These are phyloP conservation scores for Venturia carpophila DNA, from an alignment of 2,329 filamentous ascomycete genomes.

Conservation along the genomic window DNA sequence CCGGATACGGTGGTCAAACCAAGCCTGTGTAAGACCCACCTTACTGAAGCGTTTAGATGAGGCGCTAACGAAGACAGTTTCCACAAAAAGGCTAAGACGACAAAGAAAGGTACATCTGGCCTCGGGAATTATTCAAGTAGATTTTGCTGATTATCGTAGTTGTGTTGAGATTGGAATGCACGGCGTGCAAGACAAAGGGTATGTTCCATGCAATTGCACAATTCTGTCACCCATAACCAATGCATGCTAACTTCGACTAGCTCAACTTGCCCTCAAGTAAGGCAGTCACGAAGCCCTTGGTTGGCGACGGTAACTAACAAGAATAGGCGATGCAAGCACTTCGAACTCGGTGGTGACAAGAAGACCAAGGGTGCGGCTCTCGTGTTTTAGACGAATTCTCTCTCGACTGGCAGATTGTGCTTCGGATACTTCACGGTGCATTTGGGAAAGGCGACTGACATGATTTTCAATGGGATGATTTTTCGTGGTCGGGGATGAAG, in stretches of 20 bases:
- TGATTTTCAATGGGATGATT: background rate
- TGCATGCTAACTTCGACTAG: background rate
- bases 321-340: constrained; percentile 90
- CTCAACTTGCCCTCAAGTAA: constrained; percentile 2
- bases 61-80: constrained; percentile 42
- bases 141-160: constrained; percentile 37
- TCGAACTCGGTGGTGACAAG: constrained; percentile 99
- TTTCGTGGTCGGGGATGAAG: background rate
- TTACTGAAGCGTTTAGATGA: too few species aligned
- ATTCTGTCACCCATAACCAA: background rate
- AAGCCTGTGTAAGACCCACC: constrained; percentile 62
- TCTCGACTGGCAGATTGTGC: constrained; percentile 13
- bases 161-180: constrained; percentile 96
- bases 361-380: constrained; percentile 99
- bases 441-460: constrained; percentile 11
- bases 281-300: background rate
- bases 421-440: constrained; percentile 13
- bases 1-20: constrained; percentile 99
- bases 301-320: background rate
- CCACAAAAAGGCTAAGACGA: constrained; percentile 99
- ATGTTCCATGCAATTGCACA: background rate
- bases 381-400: constrained; percentile 65
- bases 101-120: constrained; percentile 64
- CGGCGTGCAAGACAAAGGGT: constrained; percentile 87
- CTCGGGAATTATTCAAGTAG: too few species aligned